Base-by-base conservation (phyloP, 2,329 filamentous ascomycete species). In the Berkeleyomyces rouxiae region DNA sequence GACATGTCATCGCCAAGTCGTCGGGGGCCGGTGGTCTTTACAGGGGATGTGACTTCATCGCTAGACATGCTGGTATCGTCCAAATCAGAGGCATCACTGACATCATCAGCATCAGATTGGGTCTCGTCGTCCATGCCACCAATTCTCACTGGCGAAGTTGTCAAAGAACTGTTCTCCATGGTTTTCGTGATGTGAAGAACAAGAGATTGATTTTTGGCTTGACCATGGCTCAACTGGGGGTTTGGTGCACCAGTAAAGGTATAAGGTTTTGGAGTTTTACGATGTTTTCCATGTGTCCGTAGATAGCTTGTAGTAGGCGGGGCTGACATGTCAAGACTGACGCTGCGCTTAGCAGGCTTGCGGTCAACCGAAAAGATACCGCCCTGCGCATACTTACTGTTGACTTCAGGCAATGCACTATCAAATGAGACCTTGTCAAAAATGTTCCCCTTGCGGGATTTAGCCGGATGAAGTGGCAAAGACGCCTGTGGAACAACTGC, bases 331-430 rank as follows among this genome's bases (percentile, higher is more conserved):
- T 70, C 70, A 47, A 67, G 66, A 47, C 67, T 73, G 23, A 67
- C 64, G 42, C 68, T 72, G 55, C 69, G 70, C 47, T 71, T 69
- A 49, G 68, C 40, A 61, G 70, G 67, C 23, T 71, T 68, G 67
- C 73, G 69, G 59, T 69, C 69, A 68, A 76, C 80, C 64, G 79
- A 76, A 65, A 80, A 84, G 1, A 77, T 74, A 11, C 81, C 81
- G 3, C 77, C 79, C 55, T 77, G 76, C 66, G 81, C 77, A 66
- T 84, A 84, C 66, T 83, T 83, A 66, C 78, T 81, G 66, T 79
- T 81, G 51, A 81, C 79, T 62, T 77, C 70, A 0, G 79, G 77
- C 40, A 83, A 71, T 13, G 74, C 74, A 4, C 78, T 75, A 36
- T 80, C 78, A 58, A 84, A 80, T 46, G 78, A 73, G 39, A 83